A percentile compares a stretch with the other conserved stretches of the same genome.
These are phyloP conservation scores for Neurospora sp. DNA, from an alignment of 495 filamentous ascomycete species.

Conservation along the genomic window DNA sequence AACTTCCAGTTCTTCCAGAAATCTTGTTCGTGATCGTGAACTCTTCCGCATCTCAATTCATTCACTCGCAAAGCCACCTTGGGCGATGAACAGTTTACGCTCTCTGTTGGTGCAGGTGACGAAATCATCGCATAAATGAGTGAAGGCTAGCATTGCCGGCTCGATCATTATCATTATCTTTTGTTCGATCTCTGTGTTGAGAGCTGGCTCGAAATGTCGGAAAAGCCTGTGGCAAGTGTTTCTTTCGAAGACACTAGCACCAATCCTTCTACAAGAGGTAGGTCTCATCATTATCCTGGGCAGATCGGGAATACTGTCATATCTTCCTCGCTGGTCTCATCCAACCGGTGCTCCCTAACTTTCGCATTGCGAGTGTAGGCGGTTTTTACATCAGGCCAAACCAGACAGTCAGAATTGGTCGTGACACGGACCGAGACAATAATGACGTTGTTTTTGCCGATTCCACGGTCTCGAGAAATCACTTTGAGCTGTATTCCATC, in stretches of 20 bases:
- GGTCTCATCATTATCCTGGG: background rate
- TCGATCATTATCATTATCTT: background rate
- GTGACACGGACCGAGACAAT: constrained; percentile 19
- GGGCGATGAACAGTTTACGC: background rate
- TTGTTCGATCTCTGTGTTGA: background rate
- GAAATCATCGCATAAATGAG: background rate
- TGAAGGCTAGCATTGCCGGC: background rate
- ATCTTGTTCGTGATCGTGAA: background rate
- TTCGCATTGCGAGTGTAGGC: background rate
- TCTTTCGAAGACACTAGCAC: constrained; percentile 10
- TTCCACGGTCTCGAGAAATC: constrained; percentile 43
- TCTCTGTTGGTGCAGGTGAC: background rate
- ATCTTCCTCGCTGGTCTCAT: background rate
- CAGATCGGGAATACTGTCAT: background rate
- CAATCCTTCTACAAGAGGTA: constrained; percentile 6
- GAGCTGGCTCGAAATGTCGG: background rate
- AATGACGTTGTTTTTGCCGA: constrained; percentile 33
- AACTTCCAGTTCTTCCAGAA: background rate
- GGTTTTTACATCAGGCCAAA: constrained; percentile 13
- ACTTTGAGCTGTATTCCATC: constrained; percentile 54
- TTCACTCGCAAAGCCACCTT: background rate
- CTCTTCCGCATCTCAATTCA: background rate
- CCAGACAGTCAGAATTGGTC: constrained; percentile 26
- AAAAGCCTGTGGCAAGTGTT: constrained; percentile 2
- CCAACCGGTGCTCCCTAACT: background rate